phyloP scores from a whole-genome alignment of 2,329 filamentous ascomycete genomes.

The Tympanopsis confertula region DNA sequence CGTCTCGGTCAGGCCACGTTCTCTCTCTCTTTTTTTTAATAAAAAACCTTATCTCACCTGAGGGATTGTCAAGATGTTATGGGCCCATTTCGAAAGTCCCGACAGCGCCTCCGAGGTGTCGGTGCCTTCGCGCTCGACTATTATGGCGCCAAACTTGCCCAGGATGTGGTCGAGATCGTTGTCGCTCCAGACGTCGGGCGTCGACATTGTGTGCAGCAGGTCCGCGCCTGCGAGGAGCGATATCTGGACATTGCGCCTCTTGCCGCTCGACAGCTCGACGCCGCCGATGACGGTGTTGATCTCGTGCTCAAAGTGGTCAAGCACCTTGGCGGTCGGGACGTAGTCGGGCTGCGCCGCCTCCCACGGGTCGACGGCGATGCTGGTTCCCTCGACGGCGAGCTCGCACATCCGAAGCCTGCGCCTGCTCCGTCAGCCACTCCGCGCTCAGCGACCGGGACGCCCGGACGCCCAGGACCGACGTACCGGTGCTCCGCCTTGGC shows the following conservation, averaged over 20 bases:
- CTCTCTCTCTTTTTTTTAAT: too few species aligned
- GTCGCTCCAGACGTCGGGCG: conserved; percentile 67
- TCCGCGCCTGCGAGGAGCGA: conserved; percentile 73
- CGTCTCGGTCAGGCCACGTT: too few species aligned
- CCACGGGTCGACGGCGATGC: conserved; percentile 79
- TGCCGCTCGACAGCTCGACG: conserved; percentile 56
- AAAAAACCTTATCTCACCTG: too few species aligned
- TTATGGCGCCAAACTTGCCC: conserved; percentile 70
- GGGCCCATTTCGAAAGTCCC: conserved; percentile 69
- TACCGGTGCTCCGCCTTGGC: conserved; percentile 60
- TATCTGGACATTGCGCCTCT: conserved; percentile 59
- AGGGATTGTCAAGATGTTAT: conserved; percentile 78
- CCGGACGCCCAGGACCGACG: conserved; percentile 5
- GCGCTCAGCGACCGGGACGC: conserved; percentile 7
- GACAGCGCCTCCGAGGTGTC: conserved; percentile 80
- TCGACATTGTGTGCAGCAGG: conserved; percentile 63
- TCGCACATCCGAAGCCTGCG: conserved; percentile 71
- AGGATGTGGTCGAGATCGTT: conserved; percentile 82
- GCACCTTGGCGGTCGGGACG: conserved; percentile 75
- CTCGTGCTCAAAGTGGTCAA: conserved; percentile 85
- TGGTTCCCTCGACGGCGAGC: conserved; percentile 63
- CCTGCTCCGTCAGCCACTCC: neutral
- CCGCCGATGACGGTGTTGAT: conserved; percentile 72
- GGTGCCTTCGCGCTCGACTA: conserved; percentile 78
- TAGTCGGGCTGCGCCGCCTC: conserved; percentile 79